phyloP scores from a whole-genome alignment of 2,329 filamentous ascomycete species.

The Daldinia eschscholtzii region DNA sequence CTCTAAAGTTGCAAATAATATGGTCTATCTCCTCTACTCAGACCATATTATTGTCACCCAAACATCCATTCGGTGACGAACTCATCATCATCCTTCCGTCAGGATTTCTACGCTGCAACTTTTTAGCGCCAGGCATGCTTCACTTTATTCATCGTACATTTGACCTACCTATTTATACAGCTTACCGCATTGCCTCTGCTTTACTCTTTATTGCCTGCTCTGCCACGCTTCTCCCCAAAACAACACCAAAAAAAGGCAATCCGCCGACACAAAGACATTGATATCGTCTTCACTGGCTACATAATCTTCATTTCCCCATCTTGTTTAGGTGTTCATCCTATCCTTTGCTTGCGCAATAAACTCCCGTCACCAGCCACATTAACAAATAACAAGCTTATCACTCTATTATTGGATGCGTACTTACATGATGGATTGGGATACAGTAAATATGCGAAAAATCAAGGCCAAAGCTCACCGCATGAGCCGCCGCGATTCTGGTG shows the following conservation, averaged over 20 bases:
- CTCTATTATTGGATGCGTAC: slow-evolving; percentile 14
- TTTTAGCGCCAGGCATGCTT: slow-evolving; percentile 24
- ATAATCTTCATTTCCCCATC: neutral
- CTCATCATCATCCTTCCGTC: slow-evolving; percentile 6
- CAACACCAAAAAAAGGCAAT: neutral
- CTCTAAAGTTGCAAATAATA: neutral
- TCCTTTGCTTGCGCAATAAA: neutral
- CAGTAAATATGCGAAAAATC: slow-evolving; percentile 40
- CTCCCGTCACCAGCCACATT: slow-evolving; percentile 4
- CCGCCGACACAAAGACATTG: slow-evolving; percentile 20
- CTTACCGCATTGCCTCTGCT: slow-evolving; percentile 18
- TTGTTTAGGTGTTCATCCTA: neutral
- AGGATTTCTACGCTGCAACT: slow-evolving; percentile 9
- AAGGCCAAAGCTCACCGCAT: slow-evolving; percentile 40
- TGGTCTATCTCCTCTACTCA: neutral
- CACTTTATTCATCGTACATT: slow-evolving; percentile 20
- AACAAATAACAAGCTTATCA: neutral
- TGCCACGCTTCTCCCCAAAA: slow-evolving; percentile 24
- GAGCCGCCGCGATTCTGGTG: slow-evolving; percentile 41
- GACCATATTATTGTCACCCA: neutral
- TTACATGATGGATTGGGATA: slow-evolving; percentile 37
- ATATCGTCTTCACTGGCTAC: neutral
- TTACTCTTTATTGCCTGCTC: slow-evolving; percentile 23
- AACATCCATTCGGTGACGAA: slow-evolving; percentile 11
- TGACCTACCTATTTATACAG: slow-evolving; percentile 9